Evolutionary conservation across 2,329 filamentous ascomycete genomes (phyloP), one percentile per base, ranked within the genome.

Genomic region (Fusarium nygamai): DNA sequence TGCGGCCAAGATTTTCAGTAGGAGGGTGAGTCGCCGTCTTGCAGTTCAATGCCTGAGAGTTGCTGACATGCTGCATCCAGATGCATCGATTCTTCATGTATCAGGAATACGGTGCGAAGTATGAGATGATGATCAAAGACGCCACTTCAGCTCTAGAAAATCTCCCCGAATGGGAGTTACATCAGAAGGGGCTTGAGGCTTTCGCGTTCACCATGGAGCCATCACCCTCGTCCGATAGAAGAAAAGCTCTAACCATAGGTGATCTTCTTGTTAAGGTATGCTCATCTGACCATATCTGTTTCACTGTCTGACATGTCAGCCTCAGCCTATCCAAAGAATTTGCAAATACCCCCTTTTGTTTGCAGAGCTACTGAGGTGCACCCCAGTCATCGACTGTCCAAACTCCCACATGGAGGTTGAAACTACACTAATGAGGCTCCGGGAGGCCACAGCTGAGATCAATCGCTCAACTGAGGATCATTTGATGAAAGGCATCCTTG

Each of bases 341-440:
- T 97, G 94, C 85, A 94, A 93, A 83, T 98, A 98, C 79, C 94
- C 94, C 17, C 86, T 99, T 8, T 86, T 98, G 5, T 95, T 98
- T 78, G 88, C 91, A 10, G 94, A 98, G 78, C 86, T 99, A 14
- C 87, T 95, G 68, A 95, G 93, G 78, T 89, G 92, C 74, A 98
- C 95, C 0, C 94, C 94, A 5, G 93, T 94, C 3, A 91, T 89
- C 63, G 96, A 98, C 79, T 97, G 95, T 78, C 94, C 95, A 0
- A 91, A 91, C 69, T 92, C 94, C 2, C 93, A 98, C 82, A 91
- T 92, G 80, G 92, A 94, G 61, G 90, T 98, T 24, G 92, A 94
- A 68, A 92, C 91, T 72, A 88, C 93, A 1, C 85, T 97, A 38
- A 88, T 91, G 61, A 88, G 91, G 56, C 85, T 98, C 44, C 91